These are phyloP conservation scores for Nitzschia sp. DNA, from an alignment of 108 stramenopile genomes.

Conservation along the genomic window DNA sequence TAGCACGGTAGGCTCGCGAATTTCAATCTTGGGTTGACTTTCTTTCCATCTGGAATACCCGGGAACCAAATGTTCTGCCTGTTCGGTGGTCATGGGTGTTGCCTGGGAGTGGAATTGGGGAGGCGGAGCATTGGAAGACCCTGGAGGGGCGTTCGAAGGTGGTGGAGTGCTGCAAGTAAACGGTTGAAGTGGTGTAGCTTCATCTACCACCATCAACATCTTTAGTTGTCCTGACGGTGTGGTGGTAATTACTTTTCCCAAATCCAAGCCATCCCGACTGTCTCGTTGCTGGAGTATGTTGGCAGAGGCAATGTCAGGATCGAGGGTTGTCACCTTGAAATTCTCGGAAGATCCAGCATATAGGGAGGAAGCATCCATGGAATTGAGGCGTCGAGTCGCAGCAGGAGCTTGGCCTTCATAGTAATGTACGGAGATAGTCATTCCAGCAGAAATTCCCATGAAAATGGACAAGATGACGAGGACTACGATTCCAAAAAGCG, in stretches of 20 bases:
- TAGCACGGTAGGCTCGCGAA: constrained; percentile 33
- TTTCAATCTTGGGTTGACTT: constrained; percentile 28
- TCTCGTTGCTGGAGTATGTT: constrained; percentile 26
- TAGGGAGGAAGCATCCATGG: constrained; percentile 5
- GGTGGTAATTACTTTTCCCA: constrained; percentile 40
- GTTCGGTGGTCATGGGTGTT: constrained; percentile 26
- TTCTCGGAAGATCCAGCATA: constrained; percentile 12
- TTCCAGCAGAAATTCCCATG: constrained; percentile 35
- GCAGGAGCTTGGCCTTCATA: constrained; percentile 32
- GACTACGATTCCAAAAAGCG: constrained; percentile 7
- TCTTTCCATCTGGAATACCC: constrained; percentile 25
- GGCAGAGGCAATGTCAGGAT: constrained; percentile 27
- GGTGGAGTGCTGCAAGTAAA: background rate
- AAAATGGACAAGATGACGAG: constrained; percentile 25
- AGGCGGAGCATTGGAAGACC: background rate
- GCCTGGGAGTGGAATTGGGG: background rate
- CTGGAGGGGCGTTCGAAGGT: background rate
- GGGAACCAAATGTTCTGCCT: constrained; percentile 29
- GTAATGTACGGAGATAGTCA: constrained; percentile 47
- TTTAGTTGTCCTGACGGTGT: constrained; percentile 26
- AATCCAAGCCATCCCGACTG: constrained; percentile 16
- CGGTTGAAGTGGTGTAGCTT: constrained; percentile 27
- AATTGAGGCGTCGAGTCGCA: constrained; percentile 4
- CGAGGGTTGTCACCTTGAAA: constrained; percentile 30
- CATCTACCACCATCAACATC: constrained; percentile 42